Evolutionary conservation across 2,329 filamentous ascomycete genomes (phyloP).

Genomic region (Atkinsonella texensis): DNA sequence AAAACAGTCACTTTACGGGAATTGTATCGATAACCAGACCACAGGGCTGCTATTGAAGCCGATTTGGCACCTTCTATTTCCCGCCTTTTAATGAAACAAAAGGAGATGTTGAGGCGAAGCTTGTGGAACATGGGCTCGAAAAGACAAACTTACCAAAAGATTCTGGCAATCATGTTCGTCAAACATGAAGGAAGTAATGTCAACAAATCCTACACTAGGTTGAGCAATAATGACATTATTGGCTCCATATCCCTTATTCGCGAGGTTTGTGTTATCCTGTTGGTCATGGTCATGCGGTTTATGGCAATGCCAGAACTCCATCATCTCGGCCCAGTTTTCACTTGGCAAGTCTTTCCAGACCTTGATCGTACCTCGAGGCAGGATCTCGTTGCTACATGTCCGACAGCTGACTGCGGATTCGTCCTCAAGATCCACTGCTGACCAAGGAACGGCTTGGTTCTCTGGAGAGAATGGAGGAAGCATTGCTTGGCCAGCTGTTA

Average conservation of each 20-base stretch:
- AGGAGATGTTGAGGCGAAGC: neutral
- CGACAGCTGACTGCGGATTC: conserved; percentile 32
- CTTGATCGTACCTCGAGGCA: conserved; percentile 27
- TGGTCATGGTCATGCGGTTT: conserved; percentile 58
- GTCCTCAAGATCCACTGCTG: conserved; percentile 33
- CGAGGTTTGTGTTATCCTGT: conserved; percentile 35
- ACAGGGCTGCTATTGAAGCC: conserved; percentile 31
- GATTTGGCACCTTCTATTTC: conserved; percentile 52
- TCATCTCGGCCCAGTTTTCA: conserved; percentile 99
- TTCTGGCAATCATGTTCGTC: conserved; percentile 49
- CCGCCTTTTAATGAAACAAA: conserved; percentile 14
- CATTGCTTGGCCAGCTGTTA: conserved; percentile 16
- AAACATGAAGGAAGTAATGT: conserved; percentile 66
- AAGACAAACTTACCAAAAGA: conserved; percentile 23
- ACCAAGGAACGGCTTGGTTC: conserved; percentile 40
- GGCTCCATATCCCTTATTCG: conserved; percentile 71
- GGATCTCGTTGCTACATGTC: conserved; percentile 24
- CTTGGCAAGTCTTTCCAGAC: conserved; percentile 89
- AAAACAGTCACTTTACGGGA: conserved; percentile 43
- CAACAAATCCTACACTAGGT: conserved; percentile 61
- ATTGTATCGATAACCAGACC: conserved; percentile 56
- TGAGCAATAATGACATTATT: conserved; percentile 59
- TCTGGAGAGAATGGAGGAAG: conserved; percentile 18
- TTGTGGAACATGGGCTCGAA: no score
- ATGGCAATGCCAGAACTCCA: conserved; percentile 99